Conservation (phyloP, 2,329 filamentous ascomycete genomes). For the Calonectria hongkongensis region DNA sequence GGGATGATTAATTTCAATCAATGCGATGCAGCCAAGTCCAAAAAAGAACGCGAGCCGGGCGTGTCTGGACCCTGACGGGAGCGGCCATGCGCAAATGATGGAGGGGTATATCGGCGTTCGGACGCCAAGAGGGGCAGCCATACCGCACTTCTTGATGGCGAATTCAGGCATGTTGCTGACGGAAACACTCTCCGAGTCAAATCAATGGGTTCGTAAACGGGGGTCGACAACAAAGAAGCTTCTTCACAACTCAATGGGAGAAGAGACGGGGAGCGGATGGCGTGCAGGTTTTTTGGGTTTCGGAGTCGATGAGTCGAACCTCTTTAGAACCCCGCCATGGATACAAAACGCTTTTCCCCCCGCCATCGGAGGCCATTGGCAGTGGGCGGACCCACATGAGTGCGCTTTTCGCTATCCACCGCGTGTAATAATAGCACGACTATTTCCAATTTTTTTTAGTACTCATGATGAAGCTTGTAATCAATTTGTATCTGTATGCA, state of each 20-base stretch:
- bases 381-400: conserved; percentile 39
- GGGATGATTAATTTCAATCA: background rate
- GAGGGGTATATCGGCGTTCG: conserved; percentile 36
- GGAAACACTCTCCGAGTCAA: background rate
- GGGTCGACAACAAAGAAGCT: background rate
- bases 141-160: conserved; percentile 76
- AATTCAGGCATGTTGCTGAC: conserved; percentile 62
- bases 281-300: conserved; percentile 48
- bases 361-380: conserved; percentile 58
- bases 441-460: conserved; percentile 36
- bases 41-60: conserved; percentile 18
- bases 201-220: background rate
- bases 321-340: conserved; percentile 53
- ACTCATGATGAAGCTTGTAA: conserved; percentile 16
- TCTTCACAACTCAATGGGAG: background rate
- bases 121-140: conserved; percentile 48
- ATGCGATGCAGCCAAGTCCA: background rate
- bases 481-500: conserved; percentile 7
- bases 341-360: conserved; percentile 52
- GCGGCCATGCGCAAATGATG: conserved; percentile 14
- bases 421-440: conserved; percentile 42
- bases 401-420: conserved; percentile 43
- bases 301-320: conserved; percentile 45
- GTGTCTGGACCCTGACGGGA: conserved; percentile 31
- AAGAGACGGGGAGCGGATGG: conserved; percentile 11